Evolutionary conservation across 495 filamentous ascomycete genomes (phyloP).

Genomic region (Neurospora sp.): DNA sequence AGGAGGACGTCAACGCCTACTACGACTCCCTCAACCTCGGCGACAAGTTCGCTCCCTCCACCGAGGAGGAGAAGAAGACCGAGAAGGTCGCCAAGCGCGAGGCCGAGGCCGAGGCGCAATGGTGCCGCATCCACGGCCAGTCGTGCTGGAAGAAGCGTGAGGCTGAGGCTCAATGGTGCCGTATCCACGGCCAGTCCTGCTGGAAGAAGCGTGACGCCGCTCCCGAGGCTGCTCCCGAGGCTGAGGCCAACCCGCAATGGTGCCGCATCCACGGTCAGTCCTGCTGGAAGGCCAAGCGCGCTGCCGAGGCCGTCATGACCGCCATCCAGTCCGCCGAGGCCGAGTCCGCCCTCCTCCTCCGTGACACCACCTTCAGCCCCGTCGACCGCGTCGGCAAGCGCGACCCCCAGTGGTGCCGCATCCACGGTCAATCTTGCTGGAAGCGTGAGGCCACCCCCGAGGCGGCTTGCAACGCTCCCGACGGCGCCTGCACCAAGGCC

Average conservation of each 20-base stretch:
- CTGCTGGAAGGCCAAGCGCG: conserved; percentile 23
- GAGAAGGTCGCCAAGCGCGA: conserved; percentile 13
- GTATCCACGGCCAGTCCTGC: conserved; percentile 17
- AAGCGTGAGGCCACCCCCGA: conserved; percentile 20
- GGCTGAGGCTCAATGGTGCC: conserved; percentile 10
- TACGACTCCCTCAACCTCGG: conserved; percentile 12
- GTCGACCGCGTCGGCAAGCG: conserved; percentile 15
- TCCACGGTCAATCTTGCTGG: conserved; percentile 18
- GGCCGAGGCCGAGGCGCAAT: conserved; percentile 13
- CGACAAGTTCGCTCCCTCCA: conserved; percentile 1
- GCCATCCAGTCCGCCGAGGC: conserved; percentile 13
- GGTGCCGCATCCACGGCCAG: conserved; percentile 18
- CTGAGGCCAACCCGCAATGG: conserved; percentile 12
- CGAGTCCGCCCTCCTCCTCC: background rate
- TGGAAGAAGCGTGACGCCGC: conserved; percentile 5
- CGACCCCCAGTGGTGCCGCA: conserved; percentile 4
- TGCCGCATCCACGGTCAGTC: conserved; percentile 20
- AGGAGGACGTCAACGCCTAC: conserved; percentile 15
- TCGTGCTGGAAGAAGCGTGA: conserved; percentile 28
- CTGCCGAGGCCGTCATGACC: conserved; percentile 23
- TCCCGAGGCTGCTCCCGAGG: conserved; percentile 2
- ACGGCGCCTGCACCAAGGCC: conserved; percentile 24
- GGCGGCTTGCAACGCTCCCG: conserved; percentile 18
- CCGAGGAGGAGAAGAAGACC: conserved; percentile 2
- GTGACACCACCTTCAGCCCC: conserved; percentile 10